These are phyloP conservation scores for Naganishia randhawae DNA, from an alignment of 768 basidiomycete genomes.

Conservation along the genomic window DNA sequence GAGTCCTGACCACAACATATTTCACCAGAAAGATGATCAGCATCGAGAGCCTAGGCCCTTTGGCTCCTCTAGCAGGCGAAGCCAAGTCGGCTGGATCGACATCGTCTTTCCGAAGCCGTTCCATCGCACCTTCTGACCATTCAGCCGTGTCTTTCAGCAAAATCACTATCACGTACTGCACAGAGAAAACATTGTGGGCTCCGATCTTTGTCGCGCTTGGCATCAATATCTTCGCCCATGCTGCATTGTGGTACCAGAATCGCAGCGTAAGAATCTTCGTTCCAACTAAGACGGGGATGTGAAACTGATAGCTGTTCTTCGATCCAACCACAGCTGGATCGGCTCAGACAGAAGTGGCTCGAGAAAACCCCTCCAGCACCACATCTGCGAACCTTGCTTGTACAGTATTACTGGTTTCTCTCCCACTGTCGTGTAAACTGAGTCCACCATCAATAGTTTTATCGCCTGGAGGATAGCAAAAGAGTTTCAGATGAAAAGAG, in stretches of 20 bases:
- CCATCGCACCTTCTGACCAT: not conserved
- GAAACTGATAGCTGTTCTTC: too few species aligned
- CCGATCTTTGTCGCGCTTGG: not conserved
- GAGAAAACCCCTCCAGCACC: not conserved
- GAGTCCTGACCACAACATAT: not conserved
- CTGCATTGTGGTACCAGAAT: not conserved
- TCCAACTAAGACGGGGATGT: not conserved
- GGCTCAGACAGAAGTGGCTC: not conserved
- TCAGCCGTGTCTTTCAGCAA: not conserved
- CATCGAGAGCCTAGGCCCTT: too few species aligned
- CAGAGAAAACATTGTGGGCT: not conserved
- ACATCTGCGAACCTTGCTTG: not conserved
- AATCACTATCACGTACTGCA: slow-evolving; percentile 2
- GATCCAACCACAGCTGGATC: not conserved
- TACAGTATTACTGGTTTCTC: not conserved
- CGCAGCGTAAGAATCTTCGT: not conserved
- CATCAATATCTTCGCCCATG: not conserved
- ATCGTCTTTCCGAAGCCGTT: not conserved
- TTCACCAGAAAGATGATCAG: not conserved
- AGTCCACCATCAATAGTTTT: not conserved
- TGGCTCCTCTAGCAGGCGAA: not conserved
- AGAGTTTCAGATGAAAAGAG: not conserved
- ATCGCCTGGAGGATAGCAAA: not conserved
- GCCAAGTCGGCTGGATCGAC: not conserved
- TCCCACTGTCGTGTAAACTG: not conserved